A percentile compares a stretch with the other conserved stretches of the same genome.
Conservation (phyloP, 169 alveolate species). For the Plasmodium falciparum region DNA sequence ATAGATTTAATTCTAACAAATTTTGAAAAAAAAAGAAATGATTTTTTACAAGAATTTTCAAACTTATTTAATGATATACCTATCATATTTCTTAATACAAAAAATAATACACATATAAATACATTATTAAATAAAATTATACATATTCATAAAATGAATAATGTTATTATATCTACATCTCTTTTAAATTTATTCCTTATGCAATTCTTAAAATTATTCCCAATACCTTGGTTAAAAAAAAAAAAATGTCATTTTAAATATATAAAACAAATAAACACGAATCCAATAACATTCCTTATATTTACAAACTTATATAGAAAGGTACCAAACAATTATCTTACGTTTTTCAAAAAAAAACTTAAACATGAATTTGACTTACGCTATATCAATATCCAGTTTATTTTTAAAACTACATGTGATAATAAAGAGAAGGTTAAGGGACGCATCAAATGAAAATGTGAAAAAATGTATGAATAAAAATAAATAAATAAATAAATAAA, state of each 20-base stretch:
- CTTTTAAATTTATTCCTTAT: conserved; percentile 45
- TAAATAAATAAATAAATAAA: too few species aligned
- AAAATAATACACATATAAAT: conserved; percentile 35
- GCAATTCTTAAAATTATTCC: conserved; percentile 37
- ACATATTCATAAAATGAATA: conserved; percentile 39
- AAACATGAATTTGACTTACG: conserved; percentile 38
- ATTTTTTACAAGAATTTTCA: conserved; percentile 23
- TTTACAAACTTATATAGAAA: conserved; percentile 49
- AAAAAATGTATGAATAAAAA: too few species aligned
- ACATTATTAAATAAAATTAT: conserved; percentile 14
- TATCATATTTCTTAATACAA: conserved; percentile 30
- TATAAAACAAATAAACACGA: conserved; percentile 41
- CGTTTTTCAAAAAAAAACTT: conserved; percentile 63
- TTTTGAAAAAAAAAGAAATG: conserved; percentile 52
- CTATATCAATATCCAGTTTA: conserved; percentile 40
- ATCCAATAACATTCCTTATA: conserved; percentile 52
- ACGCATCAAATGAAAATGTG: neutral
- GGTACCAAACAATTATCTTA: conserved; percentile 44
- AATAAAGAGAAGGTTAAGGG: conserved; percentile 12
- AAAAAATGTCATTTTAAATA: conserved; percentile 56
- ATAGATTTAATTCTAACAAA: conserved; percentile 22
- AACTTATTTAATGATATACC: conserved; percentile 47
- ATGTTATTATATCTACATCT: conserved; percentile 33
- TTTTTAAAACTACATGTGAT: conserved; percentile 67
- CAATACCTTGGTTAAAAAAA: conserved; percentile 66